Percentiles rank a stretch among this genome's conserved stretches.
These are phyloP conservation scores for Monosporozyma solicola DNA, from an alignment of 805 yeast genomes.

Conservation along the genomic window DNA sequence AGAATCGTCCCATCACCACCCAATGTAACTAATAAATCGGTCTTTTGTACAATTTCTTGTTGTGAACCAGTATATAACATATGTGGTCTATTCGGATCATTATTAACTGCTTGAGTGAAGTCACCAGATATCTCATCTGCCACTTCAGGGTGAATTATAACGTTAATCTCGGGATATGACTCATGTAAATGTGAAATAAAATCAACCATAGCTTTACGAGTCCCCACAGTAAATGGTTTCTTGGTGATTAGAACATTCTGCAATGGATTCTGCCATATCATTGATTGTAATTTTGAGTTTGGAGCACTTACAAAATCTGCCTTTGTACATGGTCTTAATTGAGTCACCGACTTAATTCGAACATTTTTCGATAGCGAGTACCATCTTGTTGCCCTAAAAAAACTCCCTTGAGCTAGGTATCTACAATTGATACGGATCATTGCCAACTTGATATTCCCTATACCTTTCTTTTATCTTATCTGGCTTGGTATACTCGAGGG, in stretches of 20 bases:
- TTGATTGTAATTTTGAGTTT: conserved; percentile 50
- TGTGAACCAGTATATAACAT: conserved; percentile 50
- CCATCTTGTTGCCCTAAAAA: background rate
- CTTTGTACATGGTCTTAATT: conserved; percentile 24
- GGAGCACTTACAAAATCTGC: conserved; percentile 50
- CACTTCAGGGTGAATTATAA: conserved; percentile 67
- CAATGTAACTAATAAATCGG: conserved; percentile 75
- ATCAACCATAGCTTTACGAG: conserved; percentile 53
- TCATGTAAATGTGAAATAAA: conserved; percentile 54
- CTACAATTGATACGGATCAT: conserved; percentile 4
- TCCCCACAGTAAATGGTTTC: conserved; percentile 69
- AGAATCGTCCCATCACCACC: conserved; percentile 97
- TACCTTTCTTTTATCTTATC: background rate
- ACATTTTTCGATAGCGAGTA: background rate
- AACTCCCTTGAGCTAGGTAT: conserved; percentile 8
- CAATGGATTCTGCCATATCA: conserved; percentile 66
- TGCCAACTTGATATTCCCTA: background rate
- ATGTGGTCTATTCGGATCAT: conserved; percentile 29
- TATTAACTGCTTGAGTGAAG: conserved; percentile 17
- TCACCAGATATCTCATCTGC: conserved; percentile 52
- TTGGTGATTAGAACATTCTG: conserved; percentile 72
- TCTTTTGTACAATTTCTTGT: conserved; percentile 48
- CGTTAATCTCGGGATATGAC: conserved; percentile 61
- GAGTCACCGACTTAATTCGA: conserved; percentile 24
- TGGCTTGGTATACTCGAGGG: background rate